These are phyloP conservation scores for Aspergillus sp. DNA, from an alignment of 2,329 filamentous ascomycete species.

Conservation along the genomic window DNA sequence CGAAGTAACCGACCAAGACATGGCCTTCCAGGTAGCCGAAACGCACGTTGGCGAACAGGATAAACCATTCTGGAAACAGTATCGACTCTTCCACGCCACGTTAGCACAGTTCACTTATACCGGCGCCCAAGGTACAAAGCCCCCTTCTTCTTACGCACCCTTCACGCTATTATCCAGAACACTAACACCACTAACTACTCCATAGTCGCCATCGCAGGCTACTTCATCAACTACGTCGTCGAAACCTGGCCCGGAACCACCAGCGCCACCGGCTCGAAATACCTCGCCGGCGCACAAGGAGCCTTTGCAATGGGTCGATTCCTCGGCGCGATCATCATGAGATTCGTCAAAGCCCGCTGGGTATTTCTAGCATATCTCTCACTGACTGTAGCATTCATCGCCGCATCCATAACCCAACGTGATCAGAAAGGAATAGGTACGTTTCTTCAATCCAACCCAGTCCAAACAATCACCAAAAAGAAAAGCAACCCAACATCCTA, in stretches of 20 bases:
- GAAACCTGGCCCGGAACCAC: conserved; percentile 60
- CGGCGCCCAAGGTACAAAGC: conserved; percentile 63
- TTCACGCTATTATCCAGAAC: neutral
- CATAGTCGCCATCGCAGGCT: conserved; percentile 52
- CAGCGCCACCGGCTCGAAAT: conserved; percentile 63
- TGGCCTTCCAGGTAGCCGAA: conserved; percentile 62
- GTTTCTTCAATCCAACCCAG: neutral
- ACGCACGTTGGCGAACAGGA: conserved; percentile 57
- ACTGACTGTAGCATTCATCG: conserved; percentile 62
- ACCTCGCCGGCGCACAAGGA: conserved; percentile 73
- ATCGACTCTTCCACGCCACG: conserved; percentile 73
- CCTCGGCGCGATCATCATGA: conserved; percentile 66
- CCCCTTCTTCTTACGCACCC: neutral
- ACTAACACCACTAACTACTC: neutral
- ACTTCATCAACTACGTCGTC: conserved; percentile 74
- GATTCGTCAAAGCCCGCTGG: conserved; percentile 65
- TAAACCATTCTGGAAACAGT: conserved; percentile 69
- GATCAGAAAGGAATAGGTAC: conserved; percentile 51
- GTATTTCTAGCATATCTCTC: conserved; percentile 71
- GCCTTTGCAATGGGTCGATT: conserved; percentile 74
- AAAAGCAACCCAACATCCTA: neutral
- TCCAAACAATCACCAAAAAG: neutral
- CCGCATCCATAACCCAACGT: conserved; percentile 51
- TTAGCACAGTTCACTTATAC: conserved; percentile 80
- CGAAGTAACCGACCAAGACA: conserved; percentile 72